Evolutionary conservation across 495 filamentous ascomycete genomes (phyloP), one percentile per base, ranked within the genome.

Genomic region (Hypoxylon lienhwacheense): DNA sequence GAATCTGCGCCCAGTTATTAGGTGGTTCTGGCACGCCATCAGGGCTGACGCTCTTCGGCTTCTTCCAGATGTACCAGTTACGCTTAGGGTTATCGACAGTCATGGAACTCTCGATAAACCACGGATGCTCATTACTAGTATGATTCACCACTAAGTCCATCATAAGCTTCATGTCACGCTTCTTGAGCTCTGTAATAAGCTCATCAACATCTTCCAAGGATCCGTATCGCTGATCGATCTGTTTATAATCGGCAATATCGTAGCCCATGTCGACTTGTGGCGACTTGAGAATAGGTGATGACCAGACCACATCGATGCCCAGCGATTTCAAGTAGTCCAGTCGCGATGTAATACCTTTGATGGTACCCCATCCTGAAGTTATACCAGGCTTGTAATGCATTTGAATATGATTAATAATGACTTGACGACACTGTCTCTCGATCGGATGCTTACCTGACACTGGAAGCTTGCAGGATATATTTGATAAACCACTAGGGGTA

Each of bases 71-170:
- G 59, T 86, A 86, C 82, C 83, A 86, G 47, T 81, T 71, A 0
- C 78, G 71, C 50, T 83, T 85, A 19, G 75, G 67, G 43, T 65
- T 77, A 33, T 77, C 71, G 41, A 67, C 75, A 12, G 74, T 76
- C 26, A 71, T 72, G 24, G 77, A 68, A 6, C 78, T 82, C 44
- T 85, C 73, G 48, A 78, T 67, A 60, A 87, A 87, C 84, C 84
- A 87, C 17, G 74, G 71, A 57, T 85, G 80, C 65, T 85, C 76
- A 47, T 85, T 78, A 19, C 76, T 81, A 4, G 81, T 83, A 57
- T 86, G 84, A 49, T 87, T 87, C 7, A 84, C 80, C 0, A 86
- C 83, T 16, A 86, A 54, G 56, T 86, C 83, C 77, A 86, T 78
- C 19, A 86, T 69, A 6, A 86, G 70, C 59, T 77, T 82, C 78